Percentiles rank a stretch among this genome's conserved stretches.
Conservation (phyloP, 352 stramenopile genomes). For the Globisporangium camurandrum region DNA sequence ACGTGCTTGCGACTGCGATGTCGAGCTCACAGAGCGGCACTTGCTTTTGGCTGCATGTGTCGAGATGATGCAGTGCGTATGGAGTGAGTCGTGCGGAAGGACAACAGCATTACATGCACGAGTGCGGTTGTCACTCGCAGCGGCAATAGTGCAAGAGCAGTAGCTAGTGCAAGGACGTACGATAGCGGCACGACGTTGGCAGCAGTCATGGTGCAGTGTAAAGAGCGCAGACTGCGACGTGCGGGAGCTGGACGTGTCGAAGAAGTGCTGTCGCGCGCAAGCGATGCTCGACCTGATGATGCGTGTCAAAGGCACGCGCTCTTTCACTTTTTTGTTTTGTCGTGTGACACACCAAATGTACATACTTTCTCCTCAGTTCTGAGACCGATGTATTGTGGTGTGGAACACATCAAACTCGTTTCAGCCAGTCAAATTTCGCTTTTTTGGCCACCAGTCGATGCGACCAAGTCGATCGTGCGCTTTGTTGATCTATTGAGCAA, state of each 20-base stretch:
- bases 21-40: slow-evolving; percentile 56
- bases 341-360: no score
- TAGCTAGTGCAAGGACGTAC: slow-evolving; percentile 1
- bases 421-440: no score
- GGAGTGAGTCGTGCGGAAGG: background rate
- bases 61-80: background rate
- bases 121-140: background rate
- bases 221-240: background rate
- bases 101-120: background rate
- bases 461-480: no score
- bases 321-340: no score
- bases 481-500: no score
- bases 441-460: no score
- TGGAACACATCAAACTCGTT: no score
- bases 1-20: slow-evolving; percentile 22
- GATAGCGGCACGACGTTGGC: slow-evolving; percentile 2
- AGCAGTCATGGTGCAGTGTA: slow-evolving; percentile 4
- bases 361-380: no score
- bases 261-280: background rate
- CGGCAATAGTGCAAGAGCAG: background rate
- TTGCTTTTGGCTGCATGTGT: slow-evolving; percentile 68
- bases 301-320: slow-evolving; percentile 5
- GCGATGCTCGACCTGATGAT: no score
- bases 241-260: background rate
- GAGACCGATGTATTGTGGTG: no score